Conservation (phyloP, 2,329 filamentous ascomycete genomes). For the Dactylellina cionopaga region DNA sequence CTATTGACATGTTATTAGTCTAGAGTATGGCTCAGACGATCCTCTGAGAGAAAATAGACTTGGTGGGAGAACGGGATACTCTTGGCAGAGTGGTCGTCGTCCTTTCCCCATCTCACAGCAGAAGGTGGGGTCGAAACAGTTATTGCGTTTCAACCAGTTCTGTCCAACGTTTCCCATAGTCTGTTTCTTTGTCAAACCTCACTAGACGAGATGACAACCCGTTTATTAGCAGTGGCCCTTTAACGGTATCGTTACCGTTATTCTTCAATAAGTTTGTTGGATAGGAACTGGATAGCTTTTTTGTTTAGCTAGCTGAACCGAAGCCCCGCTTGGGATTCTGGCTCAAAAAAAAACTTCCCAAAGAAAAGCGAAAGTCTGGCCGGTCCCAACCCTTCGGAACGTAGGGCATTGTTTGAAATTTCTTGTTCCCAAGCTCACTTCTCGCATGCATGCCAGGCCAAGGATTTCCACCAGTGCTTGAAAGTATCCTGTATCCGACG, state of each 20-base stretch:
- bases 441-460: slow-evolving; percentile 34
- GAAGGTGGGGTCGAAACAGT: slow-evolving; percentile 32
- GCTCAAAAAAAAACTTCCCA: slow-evolving; percentile 1
- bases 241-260: neutral
- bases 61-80: slow-evolving; percentile 33
- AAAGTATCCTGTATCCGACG: slow-evolving; percentile 32
- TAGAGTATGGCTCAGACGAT: slow-evolving; percentile 41
- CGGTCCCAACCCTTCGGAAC: slow-evolving; percentile 37
- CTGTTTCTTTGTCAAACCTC: slow-evolving; percentile 27
- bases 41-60: slow-evolving; percentile 29
- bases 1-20: slow-evolving; percentile 29
- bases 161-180: slow-evolving; percentile 32
- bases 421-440: slow-evolving; percentile 28
- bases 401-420: slow-evolving; percentile 26
- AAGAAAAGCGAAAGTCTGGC: neutral
- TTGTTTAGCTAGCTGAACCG: slow-evolving; percentile 8
- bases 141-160: slow-evolving; percentile 37
- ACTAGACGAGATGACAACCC: slow-evolving; percentile 15
- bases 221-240: slow-evolving; percentile 6
- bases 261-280: no score
- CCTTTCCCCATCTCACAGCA: slow-evolving; percentile 25
- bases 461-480: slow-evolving; percentile 30
- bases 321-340: slow-evolving; percentile 9
- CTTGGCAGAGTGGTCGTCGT: slow-evolving; percentile 9
- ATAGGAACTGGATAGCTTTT: no score